Evolutionary conservation across 805 yeast genomes (phyloP).

Genomic region (Millerozyma acaciae): DNA sequence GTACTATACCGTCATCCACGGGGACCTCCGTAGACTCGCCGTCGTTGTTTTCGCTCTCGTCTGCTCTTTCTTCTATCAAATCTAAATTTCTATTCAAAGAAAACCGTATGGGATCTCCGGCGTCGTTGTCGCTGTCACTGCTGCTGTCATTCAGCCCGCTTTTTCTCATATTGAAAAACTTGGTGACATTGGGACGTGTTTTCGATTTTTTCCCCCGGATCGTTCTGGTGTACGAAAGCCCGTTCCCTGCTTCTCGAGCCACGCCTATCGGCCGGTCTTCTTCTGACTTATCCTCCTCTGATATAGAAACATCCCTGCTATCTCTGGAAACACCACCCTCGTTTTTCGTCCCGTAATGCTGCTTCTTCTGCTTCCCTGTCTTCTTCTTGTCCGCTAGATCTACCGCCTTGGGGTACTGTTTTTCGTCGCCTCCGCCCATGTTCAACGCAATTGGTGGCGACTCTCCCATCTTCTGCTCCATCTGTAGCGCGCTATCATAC

Average conservation of each 20-base stretch:
- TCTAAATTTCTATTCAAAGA: constrained; percentile 12
- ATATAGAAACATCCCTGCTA: background rate
- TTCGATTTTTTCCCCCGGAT: constrained; percentile 5
- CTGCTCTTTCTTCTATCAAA: constrained; percentile 14
- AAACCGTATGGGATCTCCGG: constrained; percentile 8
- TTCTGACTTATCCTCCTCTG: background rate
- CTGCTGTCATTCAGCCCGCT: constrained; percentile 3
- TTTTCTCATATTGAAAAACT: constrained; percentile 3
- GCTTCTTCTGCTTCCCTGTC: constrained; percentile 1
- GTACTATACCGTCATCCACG: constrained; percentile 11
- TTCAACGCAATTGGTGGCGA: constrained; percentile 33
- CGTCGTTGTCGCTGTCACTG: constrained; percentile 13
- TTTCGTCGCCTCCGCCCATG: constrained; percentile 19
- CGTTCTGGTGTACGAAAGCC: constrained; percentile 9
- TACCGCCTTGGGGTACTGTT: constrained; percentile 8
- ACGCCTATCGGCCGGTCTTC: background rate
- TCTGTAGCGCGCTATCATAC: constrained; percentile 2
- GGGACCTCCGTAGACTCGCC: constrained; percentile 11
- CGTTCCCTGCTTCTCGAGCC: background rate
- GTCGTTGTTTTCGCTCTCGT: constrained; percentile 13
- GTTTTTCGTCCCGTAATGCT: background rate
- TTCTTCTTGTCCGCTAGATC: constrained; percentile 1
- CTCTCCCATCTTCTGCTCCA: constrained; percentile 9
- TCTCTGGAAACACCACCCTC: background rate
- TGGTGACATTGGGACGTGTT: constrained; percentile 4